These are phyloP conservation scores for Lumnitzera racemosa DNA, from an alignment of 345 rosid species.

Conservation along the genomic window DNA sequence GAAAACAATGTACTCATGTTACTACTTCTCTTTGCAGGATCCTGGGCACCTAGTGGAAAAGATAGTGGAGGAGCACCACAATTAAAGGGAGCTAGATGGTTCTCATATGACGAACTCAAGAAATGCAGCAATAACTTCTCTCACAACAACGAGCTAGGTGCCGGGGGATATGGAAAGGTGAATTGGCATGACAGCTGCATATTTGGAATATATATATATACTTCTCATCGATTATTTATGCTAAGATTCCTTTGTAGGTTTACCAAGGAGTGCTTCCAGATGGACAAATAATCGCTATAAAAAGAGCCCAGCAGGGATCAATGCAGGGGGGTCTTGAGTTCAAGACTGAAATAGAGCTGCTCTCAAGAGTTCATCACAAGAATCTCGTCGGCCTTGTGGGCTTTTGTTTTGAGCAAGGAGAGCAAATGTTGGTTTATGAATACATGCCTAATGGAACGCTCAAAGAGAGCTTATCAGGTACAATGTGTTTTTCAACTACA, in stretches of 20 bases:
- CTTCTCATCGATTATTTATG: background rate
- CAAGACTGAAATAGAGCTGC: slow-evolving; percentile 96
- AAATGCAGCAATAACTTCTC: slow-evolving; percentile 73
- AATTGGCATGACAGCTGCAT: background rate
- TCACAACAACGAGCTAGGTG: slow-evolving; percentile 66
- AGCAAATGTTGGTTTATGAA: slow-evolving; percentile 91
- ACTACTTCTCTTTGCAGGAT: slow-evolving; percentile 37
- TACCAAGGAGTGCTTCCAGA: slow-evolving; percentile 77
- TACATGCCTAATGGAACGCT: slow-evolving; percentile 84
- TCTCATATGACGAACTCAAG: slow-evolving; percentile 87
- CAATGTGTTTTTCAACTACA: too few relatives aligned
- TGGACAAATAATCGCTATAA: slow-evolving; percentile 78
- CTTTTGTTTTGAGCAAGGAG: slow-evolving; percentile 89
- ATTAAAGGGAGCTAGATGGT: slow-evolving; percentile 94
- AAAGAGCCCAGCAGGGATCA: slow-evolving; percentile 93
- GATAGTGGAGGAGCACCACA: slow-evolving; percentile 89
- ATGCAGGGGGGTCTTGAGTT: slow-evolving; percentile 94
- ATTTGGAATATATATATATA: background rate
- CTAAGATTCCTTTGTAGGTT: slow-evolving; percentile 35
- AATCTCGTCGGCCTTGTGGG: slow-evolving; percentile 91
- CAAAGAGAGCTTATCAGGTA: slow-evolving; percentile 74
- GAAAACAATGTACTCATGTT: background rate
- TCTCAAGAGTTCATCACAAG: slow-evolving; percentile 94
- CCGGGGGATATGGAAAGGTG: slow-evolving; percentile 96
- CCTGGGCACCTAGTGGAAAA: slow-evolving; percentile 84